Percentiles rank a stretch among this genome's conserved stretches.
phyloP scores from a whole-genome alignment of 2,329 filamentous ascomycete genomes.

The Coniochaeta prunicola region DNA sequence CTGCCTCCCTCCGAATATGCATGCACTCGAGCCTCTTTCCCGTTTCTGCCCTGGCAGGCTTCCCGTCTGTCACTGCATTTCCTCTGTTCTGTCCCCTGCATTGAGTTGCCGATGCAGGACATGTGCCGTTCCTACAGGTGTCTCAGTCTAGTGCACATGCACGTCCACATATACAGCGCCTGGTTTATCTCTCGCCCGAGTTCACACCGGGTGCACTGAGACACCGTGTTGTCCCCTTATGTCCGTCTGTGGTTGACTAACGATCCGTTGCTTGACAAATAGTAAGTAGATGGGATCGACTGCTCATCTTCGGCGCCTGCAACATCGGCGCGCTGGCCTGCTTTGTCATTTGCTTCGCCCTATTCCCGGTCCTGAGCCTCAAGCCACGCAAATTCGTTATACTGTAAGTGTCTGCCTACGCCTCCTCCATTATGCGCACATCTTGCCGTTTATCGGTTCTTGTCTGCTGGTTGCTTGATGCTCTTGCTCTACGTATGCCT shows the following conservation, averaged over 20 bases:
- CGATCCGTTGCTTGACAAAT: conserved; percentile 12
- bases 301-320: conserved; percentile 86
- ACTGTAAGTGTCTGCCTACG: conserved; percentile 61
- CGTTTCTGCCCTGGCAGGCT: conserved; percentile 5
- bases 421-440: not conserved
- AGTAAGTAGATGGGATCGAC: conserved; percentile 97
- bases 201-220: not conserved
- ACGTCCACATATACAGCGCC: conserved; percentile 12
- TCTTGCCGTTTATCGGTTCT: not conserved
- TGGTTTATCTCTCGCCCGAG: conserved; percentile 2
- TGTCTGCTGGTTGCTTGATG: not conserved
- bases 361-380: conserved; percentile 76
- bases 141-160: conserved; percentile 30
- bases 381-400: conserved; percentile 92
- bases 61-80: conserved; percentile 5
- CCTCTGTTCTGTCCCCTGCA: conserved; percentile 31
- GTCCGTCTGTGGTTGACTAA: not conserved
- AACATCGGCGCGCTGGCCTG: conserved; percentile 84
- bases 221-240: not conserved
- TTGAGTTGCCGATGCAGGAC: conserved; percentile 25
- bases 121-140: conserved; percentile 35
- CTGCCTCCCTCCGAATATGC: conserved; percentile 21
- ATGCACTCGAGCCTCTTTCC: conserved; percentile 5
- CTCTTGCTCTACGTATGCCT: not conserved
- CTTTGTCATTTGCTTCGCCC: conserved; percentile 86